Conservation (phyloP, 208 protist genomes). For the Acanthamoeba lenticulata region DNA sequence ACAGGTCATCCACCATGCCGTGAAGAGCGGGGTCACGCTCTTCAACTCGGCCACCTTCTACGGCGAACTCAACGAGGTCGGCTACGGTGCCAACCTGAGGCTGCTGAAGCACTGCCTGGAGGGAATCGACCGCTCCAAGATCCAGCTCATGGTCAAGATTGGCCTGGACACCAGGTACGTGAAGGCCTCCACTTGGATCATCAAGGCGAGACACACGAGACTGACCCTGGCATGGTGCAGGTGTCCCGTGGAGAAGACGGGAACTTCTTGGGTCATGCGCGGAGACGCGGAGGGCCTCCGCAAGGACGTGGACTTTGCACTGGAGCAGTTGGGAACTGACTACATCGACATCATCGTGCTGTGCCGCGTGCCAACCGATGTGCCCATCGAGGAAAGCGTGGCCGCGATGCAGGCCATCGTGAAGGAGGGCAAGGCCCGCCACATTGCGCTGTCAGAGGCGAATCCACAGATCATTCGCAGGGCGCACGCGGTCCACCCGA, state of each 20-base stretch:
- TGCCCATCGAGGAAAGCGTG: conserved; percentile 55
- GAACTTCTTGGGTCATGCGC: not conserved
- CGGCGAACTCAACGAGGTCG: not conserved
- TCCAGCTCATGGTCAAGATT: not conserved
- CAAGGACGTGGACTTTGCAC: not conserved
- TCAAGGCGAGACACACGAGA: not conserved
- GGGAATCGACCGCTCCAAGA: not conserved
- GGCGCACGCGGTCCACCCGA: conserved; percentile 71
- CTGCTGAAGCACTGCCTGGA: not conserved
- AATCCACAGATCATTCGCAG: conserved; percentile 30
- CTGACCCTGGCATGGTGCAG: not conserved
- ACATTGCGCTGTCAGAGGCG: conserved; percentile 71
- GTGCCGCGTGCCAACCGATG: not conserved
- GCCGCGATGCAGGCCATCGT: conserved; percentile 55
- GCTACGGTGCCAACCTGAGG: not conserved
- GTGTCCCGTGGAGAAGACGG: not conserved
- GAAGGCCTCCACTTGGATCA: not conserved
- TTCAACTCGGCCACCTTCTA: not conserved
- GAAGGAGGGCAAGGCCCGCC: conserved; percentile 61
- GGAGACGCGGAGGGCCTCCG: not conserved
- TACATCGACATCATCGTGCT: not conserved
- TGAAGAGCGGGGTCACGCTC: not conserved
- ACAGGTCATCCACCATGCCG: not conserved
- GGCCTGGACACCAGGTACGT: not conserved
- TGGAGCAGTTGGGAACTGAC: conserved; percentile 1